phyloP scores from a whole-genome alignment of 495 filamentous ascomycete species.

The Xylaria castorea region DNA sequence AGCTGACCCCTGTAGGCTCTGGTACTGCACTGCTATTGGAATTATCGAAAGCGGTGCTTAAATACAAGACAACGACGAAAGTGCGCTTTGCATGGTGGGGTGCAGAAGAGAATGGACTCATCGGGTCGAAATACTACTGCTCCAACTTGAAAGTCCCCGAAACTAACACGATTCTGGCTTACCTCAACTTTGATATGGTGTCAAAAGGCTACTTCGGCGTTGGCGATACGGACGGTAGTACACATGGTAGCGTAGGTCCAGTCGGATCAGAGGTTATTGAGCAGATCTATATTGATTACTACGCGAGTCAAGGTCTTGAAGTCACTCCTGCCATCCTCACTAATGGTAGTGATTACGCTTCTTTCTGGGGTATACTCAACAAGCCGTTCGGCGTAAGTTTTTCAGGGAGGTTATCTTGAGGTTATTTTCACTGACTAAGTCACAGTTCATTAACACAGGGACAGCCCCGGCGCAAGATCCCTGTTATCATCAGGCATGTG shows the following conservation, averaged over 20 bases:
- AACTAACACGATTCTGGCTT: slow-evolving; percentile 46
- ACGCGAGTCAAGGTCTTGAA: slow-evolving; percentile 38
- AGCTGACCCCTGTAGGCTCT: neutral
- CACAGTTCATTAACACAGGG: slow-evolving; percentile 39
- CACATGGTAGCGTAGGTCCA: slow-evolving; percentile 41
- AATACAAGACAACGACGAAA: slow-evolving; percentile 48
- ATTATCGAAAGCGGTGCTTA: slow-evolving; percentile 39
- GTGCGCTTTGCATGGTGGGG: slow-evolving; percentile 57
- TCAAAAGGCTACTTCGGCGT: slow-evolving; percentile 50
- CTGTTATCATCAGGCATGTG: slow-evolving; percentile 55
- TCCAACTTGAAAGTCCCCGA: slow-evolving; percentile 42
- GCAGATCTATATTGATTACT: slow-evolving; percentile 44
- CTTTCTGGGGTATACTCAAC: slow-evolving; percentile 44
- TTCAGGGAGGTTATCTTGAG: slow-evolving; percentile 22
- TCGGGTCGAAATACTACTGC: slow-evolving; percentile 49
- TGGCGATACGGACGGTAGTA: slow-evolving; percentile 49
- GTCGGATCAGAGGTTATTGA: slow-evolving; percentile 49
- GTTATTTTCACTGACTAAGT: neutral
- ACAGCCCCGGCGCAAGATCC: slow-evolving; percentile 49
- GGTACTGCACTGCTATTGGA: slow-evolving; percentile 51
- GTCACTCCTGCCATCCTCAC: slow-evolving; percentile 47
- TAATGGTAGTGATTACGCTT: slow-evolving; percentile 52
- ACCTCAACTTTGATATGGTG: slow-evolving; percentile 59
- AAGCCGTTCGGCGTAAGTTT: slow-evolving; percentile 40
- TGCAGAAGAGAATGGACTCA: slow-evolving; percentile 51